Base-by-base conservation (phyloP, 352 stramenopile genomes). In the Globisporangium polare region DNA sequence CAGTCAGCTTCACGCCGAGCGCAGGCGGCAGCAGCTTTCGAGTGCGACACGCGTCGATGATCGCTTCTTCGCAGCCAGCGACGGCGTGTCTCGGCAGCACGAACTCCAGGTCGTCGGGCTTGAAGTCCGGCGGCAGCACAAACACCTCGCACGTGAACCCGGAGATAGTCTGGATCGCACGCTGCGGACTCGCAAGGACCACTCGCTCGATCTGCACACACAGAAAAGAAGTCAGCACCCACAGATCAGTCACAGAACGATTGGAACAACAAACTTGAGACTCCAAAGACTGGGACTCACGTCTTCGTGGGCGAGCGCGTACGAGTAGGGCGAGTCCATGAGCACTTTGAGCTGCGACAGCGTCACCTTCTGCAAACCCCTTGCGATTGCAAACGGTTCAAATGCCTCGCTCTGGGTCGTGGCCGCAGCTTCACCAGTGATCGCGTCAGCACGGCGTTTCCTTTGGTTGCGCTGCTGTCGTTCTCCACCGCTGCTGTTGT, bases 91-190 rank as follows among this genome's bases (percentile, higher is more conserved):
- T 35, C 50, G 50, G 50, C 27, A 55, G 9, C 29, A 55, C 50
- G 33, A 55, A 55, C 18, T 55, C 50, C 50, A 41, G 27, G 27
- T 55, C 50, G 2, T 35, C 50, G 13, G 50, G 27, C 17, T 55
- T 35, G 50, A 55, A 55, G 5, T 39, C 24, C 27, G 50, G 29
- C 18, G 50, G 20, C 12, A 55, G 50, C 27, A 55, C 27, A 20
- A 55, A 35, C 2, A 55, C 50, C 18, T 55, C 50, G 50, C 50
- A 55, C 27, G 15, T 39, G 18, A 55, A 55, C 17, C 50, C 50
- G 1, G 50, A 55, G 50, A 55, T 55, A 5, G 50, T 55, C 17
- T 55, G 50, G 12, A 29, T 17, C 8, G 33, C 18, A 24, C 33
- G 50, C 50, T 55, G 50, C 15, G 33, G 50, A 29, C 29, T 26